Base-by-base conservation (phyloP, 2,329 filamentous ascomycete genomes). In the Tolypocladium inflatum region DNA sequence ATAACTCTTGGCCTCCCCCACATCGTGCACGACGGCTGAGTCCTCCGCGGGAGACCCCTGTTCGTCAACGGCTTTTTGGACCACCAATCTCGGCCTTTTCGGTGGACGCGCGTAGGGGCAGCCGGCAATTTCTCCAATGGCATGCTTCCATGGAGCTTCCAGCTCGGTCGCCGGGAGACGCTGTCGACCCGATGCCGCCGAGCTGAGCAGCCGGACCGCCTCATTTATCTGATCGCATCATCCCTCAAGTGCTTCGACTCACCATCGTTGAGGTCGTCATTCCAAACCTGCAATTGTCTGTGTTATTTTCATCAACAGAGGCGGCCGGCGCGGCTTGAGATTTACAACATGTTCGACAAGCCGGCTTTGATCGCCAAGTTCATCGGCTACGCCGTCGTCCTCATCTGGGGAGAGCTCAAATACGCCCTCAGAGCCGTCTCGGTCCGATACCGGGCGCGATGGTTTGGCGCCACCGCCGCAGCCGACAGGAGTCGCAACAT, bases 401-500 rank as follows among this genome's bases (percentile, higher is more conserved):
- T 67, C 21, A 42, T 68, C 42, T 60, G 59, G 56, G 53, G 55
- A 21, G 64, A 68, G 51, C 19, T 63, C 9, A 61, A 61, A 11
- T 64, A 67, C 11, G 62, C 54, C 6, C 39, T 64, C 21, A 59
- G 55, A 39, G 57, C 62, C 26, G 55, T 61, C 54, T 57, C 60
- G 51, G 57, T 64, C 19, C 50, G 58, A 26, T 54, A 58, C 42
- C 58, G 59, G 43, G 55, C 48, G 53, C 55, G 54, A 7, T 57
- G 51, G 39, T 55, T 57, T 45, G 63, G 61, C 30, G 62, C 60
- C 3, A 62, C 63, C 8, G 45, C 62, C 1, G 48, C 60, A 1
- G 56, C 58, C 13, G 59, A 62, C 1, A 64, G 71, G 42, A 68
- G 72, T 54, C 63, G 63, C 58, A 83, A 79, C 58, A 77, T 86